Conservation (phyloP, 257 asterid species). For the Linaria vulgaris region DNA sequence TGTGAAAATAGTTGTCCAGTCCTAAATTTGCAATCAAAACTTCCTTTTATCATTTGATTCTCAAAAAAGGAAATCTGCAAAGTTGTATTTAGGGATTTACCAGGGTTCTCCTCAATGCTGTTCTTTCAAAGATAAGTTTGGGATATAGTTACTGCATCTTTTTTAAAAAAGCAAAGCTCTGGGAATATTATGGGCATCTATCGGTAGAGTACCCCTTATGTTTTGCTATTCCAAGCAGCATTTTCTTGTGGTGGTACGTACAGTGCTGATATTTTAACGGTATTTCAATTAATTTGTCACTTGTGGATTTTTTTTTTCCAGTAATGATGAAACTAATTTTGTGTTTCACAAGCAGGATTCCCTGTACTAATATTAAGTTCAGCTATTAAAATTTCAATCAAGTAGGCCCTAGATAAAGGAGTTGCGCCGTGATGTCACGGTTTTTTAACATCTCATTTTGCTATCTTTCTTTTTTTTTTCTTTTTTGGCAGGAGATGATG, state of each 20-base stretch:
- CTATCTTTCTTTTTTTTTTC: no score
- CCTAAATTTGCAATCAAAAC: neutral
- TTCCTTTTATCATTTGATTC: neutral
- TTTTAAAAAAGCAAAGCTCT: neutral
- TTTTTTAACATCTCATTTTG: neutral
- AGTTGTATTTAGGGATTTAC: neutral
- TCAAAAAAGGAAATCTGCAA: neutral
- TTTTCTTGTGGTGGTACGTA: conserved; percentile 11
- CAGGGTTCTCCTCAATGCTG: neutral
- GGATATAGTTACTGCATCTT: neutral
- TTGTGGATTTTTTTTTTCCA: conserved; percentile 1
- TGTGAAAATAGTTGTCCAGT: neutral
- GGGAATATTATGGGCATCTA: neutral
- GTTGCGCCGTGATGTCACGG: conserved; percentile 9
- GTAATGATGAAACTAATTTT: neutral
- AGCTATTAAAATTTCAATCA: conserved; percentile 11
- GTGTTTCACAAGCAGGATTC: neutral
- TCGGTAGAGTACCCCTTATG: neutral
- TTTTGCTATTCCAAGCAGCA: conserved; percentile 1
- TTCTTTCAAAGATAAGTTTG: neutral
- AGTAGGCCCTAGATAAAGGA: neutral
- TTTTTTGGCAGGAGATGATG: conserved; percentile 48
- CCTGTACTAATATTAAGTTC: conserved; percentile 7
- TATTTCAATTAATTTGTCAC: conserved; percentile 3
- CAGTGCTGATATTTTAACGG: neutral